Base-by-base conservation (phyloP, 2,329 filamentous ascomycete species). In the Aspergillus quadricinctus region DNA sequence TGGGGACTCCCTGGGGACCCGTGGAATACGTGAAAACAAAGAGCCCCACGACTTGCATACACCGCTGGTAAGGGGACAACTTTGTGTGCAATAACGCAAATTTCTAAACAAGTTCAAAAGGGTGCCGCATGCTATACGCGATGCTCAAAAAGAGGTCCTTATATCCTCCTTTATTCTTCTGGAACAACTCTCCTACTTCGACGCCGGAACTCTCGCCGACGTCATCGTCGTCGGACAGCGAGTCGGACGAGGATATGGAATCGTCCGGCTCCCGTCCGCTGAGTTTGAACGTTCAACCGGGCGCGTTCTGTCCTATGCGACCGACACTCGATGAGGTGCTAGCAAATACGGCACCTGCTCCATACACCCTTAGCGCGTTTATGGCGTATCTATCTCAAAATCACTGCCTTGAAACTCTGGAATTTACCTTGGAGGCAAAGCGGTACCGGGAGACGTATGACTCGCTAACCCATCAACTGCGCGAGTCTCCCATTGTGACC, bases 311-410 rank as follows among this genome's bases (percentile, higher is more conserved):
- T 62, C 65, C 74, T 72, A 83, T 69, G 64, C 79, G 85, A 67
- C 93, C 91, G 46, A 88, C 90, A 29, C 80, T 99, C 50, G 83
- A 87, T 57, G 93, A 97, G 66, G 95, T 99, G 28, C 83, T 99
- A 48, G 84, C 89, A 62, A 94, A 97, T 75, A 85, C 84, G 48
- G 90, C 94, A 37, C 86, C 90, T 8, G 87, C 91, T 43, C 94
- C 94, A 64, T 97, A 91, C 83, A 96, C 92, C 0, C 80, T 97
- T 8, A 87, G 86, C 58, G 93, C 93, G 31, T 97, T 97, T 75
- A 97, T 94, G 85, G 92, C 92, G 55, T 97, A 96, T 69, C 82
- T 97, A 3, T 97, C 93, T 1, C 92, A 96, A 69, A 97, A 97
- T 68, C 93, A 97, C 75, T 99, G 94, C 71, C 80, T 97, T 62